Evolutionary conservation across 2,329 filamentous ascomycete species (phyloP).

Genomic region (Diaporthe sp.): DNA sequence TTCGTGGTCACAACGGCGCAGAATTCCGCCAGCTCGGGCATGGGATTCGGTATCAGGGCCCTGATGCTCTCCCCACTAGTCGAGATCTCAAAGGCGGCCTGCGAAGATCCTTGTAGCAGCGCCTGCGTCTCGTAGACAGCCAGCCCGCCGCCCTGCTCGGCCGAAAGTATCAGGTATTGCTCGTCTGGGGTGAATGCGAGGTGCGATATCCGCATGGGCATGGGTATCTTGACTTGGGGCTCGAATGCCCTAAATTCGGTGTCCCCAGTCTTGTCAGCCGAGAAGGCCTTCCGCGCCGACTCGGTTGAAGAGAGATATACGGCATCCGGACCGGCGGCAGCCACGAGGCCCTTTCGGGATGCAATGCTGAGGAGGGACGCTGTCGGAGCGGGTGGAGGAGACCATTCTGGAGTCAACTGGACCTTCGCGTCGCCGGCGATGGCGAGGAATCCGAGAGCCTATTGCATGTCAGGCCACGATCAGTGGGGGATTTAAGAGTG

Average conservation of each 20-base stretch:
- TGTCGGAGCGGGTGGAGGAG: slow-evolving; percentile 79
- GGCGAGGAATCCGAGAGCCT: slow-evolving; percentile 85
- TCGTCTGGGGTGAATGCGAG: slow-evolving; percentile 94
- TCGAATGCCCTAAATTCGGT: slow-evolving; percentile 78
- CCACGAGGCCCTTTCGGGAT: slow-evolving; percentile 82
- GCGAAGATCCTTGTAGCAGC: slow-evolving; percentile 75
- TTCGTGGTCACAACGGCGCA: slow-evolving; percentile 85
- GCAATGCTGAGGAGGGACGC: slow-evolving; percentile 89
- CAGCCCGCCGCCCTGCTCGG: slow-evolving; percentile 84
- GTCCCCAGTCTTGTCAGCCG: slow-evolving; percentile 69
- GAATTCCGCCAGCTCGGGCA: slow-evolving; percentile 77
- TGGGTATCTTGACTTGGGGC: slow-evolving; percentile 79
- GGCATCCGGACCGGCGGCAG: slow-evolving; percentile 86
- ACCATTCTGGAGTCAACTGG: slow-evolving; percentile 84
- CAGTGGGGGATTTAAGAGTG: neutral
- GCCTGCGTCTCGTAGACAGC: slow-evolving; percentile 84
- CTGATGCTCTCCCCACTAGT: slow-evolving; percentile 83
- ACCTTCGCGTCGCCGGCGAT: slow-evolving; percentile 86
- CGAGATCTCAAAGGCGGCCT: slow-evolving; percentile 79
- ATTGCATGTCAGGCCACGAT: neutral
- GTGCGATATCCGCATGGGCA: slow-evolving; percentile 85
- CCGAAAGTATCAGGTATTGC: slow-evolving; percentile 84
- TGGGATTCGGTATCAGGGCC: slow-evolving; percentile 84
- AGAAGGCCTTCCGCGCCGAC: slow-evolving; percentile 81
- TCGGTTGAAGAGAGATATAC: slow-evolving; percentile 84